These are phyloP conservation scores for Wickerhamia fluorescens DNA, from an alignment of 805 yeast species.

Conservation along the genomic window DNA sequence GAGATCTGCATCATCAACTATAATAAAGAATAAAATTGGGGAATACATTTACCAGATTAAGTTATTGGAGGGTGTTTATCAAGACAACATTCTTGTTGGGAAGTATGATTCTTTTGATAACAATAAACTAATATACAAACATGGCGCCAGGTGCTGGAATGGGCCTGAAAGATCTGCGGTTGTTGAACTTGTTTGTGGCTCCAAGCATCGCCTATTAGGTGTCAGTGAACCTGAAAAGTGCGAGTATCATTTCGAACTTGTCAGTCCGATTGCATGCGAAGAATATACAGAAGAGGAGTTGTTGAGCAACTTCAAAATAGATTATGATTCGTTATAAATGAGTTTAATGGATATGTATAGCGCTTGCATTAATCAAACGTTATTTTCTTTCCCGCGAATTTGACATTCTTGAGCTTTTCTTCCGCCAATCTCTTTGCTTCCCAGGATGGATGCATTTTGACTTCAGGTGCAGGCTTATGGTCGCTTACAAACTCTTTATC, in stretches of 20 bases:
- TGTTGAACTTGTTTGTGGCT: constrained; percentile 64
- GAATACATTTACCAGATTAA: constrained; percentile 66
- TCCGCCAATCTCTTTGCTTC: constrained; percentile 76
- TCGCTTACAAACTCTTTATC: constrained; percentile 2
- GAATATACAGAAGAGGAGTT: constrained; percentile 22
- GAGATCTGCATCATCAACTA: constrained; percentile 45
- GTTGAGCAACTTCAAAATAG: constrained; percentile 16
- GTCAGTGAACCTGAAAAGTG: constrained; percentile 90
- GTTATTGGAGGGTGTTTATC: constrained; percentile 49
- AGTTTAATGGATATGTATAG: background rate
- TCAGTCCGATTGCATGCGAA: constrained; percentile 42
- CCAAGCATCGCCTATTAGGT: constrained; percentile 42
- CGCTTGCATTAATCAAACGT: constrained; percentile 59
- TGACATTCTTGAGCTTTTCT: constrained; percentile 54
- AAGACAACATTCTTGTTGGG: constrained; percentile 52
- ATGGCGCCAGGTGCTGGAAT: constrained; percentile 88
- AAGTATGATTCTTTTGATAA: constrained; percentile 19
- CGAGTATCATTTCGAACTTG: constrained; percentile 52
- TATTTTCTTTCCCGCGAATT: constrained; percentile 81
- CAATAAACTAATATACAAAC: constrained; percentile 35
- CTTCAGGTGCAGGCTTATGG: constrained; percentile 4
- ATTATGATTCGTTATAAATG: constrained; percentile 15
- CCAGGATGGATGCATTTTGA: constrained; percentile 91
- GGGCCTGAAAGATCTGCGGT: constrained; percentile 78
- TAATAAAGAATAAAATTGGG: constrained; percentile 48